A percentile compares a stretch with the other conserved stretches of the same genome.
These are phyloP conservation scores for Leccinum pachyderme DNA, from an alignment of 1,284 basidiomycete species.

Conservation along the genomic window DNA sequence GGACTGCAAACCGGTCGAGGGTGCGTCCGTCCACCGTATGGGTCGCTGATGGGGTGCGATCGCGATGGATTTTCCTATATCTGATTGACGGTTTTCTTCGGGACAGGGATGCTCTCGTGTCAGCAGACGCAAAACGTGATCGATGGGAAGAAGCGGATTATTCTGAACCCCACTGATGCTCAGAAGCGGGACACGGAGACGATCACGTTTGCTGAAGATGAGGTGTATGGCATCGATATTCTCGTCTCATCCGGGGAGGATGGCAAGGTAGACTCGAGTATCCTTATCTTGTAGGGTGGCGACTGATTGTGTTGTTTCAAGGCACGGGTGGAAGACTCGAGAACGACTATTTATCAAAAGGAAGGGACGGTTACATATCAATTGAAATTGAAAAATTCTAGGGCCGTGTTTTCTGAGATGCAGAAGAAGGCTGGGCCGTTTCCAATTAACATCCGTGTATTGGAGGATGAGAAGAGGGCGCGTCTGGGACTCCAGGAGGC, in stretches of 20 bases:
- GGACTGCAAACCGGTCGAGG: constrained; percentile 88
- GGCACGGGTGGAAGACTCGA: constrained; percentile 85
- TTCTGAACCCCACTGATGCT: constrained; percentile 82
- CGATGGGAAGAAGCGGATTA: constrained; percentile 96
- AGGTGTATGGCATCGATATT: constrained; percentile 96
- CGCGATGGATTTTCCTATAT: background rate
- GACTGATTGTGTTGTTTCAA: constrained; percentile 29
- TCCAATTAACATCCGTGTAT: constrained; percentile 92
- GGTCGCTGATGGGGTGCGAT: background rate
- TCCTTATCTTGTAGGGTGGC: background rate
- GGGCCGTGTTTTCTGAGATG: constrained; percentile 93
- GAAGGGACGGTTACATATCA: constrained; percentile 89
- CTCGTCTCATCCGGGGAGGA: constrained; percentile 86
- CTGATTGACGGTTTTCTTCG: background rate
- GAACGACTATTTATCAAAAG: constrained; percentile 93
- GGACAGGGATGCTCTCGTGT: constrained; percentile 84
- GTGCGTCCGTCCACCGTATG: constrained; percentile 41
- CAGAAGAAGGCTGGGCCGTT: constrained; percentile 97
- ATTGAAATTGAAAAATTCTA: constrained; percentile 96
- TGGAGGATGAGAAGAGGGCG: constrained; percentile 95
- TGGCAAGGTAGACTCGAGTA: constrained; percentile 66
- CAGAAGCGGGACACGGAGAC: constrained; percentile 86
- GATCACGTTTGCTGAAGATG: constrained; percentile 86
- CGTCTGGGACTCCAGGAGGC: constrained; percentile 96
- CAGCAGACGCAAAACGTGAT: constrained; percentile 92